These are phyloP conservation scores for Solanum corneliomulleri DNA, from an alignment of 257 asterid genomes.

Conservation along the genomic window DNA sequence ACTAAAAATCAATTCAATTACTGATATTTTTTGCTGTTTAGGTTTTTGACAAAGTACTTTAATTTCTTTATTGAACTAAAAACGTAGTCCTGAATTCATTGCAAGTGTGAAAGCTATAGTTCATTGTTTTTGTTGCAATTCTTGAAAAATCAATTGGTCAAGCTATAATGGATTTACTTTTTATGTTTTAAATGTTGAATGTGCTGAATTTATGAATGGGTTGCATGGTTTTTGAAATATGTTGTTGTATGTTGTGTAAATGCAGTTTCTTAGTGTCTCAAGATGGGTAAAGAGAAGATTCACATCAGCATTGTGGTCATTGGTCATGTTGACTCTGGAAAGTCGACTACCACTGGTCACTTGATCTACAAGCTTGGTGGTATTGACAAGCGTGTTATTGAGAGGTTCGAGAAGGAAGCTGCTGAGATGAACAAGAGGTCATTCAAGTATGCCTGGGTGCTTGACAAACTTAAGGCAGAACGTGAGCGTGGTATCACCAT, in stretches of 20 bases:
- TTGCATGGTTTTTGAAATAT: background rate
- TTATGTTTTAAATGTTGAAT: background rate
- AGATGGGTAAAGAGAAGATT: slow-evolving; percentile 29
- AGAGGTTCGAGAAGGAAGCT: slow-evolving; percentile 84
- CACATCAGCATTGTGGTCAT: slow-evolving; percentile 38
- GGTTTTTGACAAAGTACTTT: background rate
- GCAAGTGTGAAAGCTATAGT: background rate
- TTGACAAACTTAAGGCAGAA: slow-evolving; percentile 86
- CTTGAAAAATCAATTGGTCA: background rate
- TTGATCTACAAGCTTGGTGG: slow-evolving; percentile 81
- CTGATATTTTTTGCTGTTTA: background rate
- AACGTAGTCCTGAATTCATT: background rate
- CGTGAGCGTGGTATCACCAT: slow-evolving; percentile 88
- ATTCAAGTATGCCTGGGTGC: slow-evolving; percentile 86
- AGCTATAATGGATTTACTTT: background rate
- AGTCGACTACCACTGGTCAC: slow-evolving; percentile 40
- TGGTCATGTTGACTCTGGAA: slow-evolving; percentile 42
- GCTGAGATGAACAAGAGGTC: slow-evolving; percentile 88
- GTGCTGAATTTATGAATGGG: background rate
- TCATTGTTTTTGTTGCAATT: background rate
- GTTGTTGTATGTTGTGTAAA: background rate
- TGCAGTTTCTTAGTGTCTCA: background rate
- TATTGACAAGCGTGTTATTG: slow-evolving; percentile 78
- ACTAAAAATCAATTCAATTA: background rate
- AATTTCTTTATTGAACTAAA: background rate